Evolutionary conservation across 2,329 filamentous ascomycete genomes (phyloP), one percentile per base, ranked within the genome.

Genomic region (Aplosporella prunicola): DNA sequence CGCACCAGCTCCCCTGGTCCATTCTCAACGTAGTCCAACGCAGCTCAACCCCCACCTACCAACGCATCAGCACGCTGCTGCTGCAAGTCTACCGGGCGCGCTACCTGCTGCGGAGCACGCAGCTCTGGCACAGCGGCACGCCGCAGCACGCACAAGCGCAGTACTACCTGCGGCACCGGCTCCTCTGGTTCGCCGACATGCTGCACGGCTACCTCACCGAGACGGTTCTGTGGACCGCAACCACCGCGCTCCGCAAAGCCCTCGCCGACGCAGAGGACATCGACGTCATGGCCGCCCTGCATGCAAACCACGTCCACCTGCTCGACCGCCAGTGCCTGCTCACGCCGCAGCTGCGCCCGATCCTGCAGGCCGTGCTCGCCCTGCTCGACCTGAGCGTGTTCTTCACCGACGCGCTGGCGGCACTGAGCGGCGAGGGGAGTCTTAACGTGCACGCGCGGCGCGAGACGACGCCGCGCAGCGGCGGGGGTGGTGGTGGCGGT

Each of bases 151-250:
- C n/a, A 32, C 33, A 22, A 29, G 18, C 20, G 7, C 30, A 33
- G 29, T 78, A 74, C 52, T 63, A 68, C 11, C 63, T 89, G 7
- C 76, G 83, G 24, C 75, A 78, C 20, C 76, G 73, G 33, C 67
- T 93, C 3, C 62, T 87, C 9, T 89, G 84, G 81, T 89, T 93
- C 58, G 74, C 75, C 45, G 80, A 79, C 45, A 76, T 72, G 0
- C 51, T 94, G 2, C 80, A 85, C 49, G 78, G 78, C 7, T 91
- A 94, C 52, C 63, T 93, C 4, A 79, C 78, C 3, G 80, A 77
- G 11, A 70, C 86, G 2, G 82, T 88, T 1, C 67, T 93, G 1
- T 71, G 70, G 0, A 73, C 77, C 0, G 68, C 76, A 15, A 73
- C 70, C 2, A 51, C 58, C 2, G 63, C 67, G 20, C 72, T 95